Conservation (phyloP, 139 green algal species). For the Micractinium sp. region DNA sequence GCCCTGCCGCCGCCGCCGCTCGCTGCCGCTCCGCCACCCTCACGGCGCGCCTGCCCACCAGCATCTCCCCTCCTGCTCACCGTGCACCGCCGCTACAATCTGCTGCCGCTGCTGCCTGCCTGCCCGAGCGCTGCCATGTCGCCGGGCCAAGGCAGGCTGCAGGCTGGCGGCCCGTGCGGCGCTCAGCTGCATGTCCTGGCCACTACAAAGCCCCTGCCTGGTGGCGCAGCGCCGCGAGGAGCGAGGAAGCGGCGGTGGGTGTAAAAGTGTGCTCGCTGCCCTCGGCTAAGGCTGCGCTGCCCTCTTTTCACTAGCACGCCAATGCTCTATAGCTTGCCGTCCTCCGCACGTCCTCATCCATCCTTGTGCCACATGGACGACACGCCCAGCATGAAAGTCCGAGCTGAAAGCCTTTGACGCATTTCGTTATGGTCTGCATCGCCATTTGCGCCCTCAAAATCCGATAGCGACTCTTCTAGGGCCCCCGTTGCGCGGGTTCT, state of each 20-base stretch:
- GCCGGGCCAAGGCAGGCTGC: background rate
- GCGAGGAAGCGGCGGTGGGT: background rate
- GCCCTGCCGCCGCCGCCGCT: background rate
- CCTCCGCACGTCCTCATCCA: too few species aligned
- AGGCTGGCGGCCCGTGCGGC: background rate
- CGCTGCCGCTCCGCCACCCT: background rate
- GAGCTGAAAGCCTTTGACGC: too few species aligned
- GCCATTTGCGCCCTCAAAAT: too few species aligned
- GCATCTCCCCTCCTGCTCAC: background rate
- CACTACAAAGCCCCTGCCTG: background rate
- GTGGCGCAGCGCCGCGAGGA: background rate
- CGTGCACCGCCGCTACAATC: constrained; percentile 32
- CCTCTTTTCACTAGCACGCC: too few species aligned
- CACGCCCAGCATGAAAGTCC: too few species aligned
- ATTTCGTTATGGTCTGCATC: too few species aligned
- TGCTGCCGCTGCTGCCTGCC: constrained; percentile 35
- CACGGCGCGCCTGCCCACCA: background rate
- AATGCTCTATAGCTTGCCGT: too few species aligned
- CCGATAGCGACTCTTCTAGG: too few species aligned
- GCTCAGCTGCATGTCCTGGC: background rate
- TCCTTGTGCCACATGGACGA: too few species aligned
- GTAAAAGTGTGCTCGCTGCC: too few species aligned
- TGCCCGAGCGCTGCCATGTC: constrained; percentile 1
- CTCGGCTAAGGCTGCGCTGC: too few species aligned
- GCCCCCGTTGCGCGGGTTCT: too few species aligned